Percentiles rank a stretch among this genome's conserved stretches.
Evolutionary conservation across 306 rosid species (phyloP).

Genomic region (Trichosanthes truncata): DNA sequence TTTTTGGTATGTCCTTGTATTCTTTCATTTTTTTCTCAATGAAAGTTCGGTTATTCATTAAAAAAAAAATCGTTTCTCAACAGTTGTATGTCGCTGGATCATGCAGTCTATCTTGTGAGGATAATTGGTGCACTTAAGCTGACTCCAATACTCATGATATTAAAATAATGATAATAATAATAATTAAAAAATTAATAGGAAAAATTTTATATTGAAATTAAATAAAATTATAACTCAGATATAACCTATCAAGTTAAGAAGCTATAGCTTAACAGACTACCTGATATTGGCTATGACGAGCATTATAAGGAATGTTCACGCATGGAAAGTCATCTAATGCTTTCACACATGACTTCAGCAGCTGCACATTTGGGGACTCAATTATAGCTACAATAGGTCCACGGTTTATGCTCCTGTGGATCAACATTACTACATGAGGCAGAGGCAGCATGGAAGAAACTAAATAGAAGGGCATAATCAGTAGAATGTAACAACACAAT

Average conservation of each 20-base stretch:
- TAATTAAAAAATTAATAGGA: neutral
- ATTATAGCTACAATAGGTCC: constrained; percentile 85
- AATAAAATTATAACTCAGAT: neutral
- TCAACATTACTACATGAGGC: constrained; percentile 14
- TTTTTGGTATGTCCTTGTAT: no score
- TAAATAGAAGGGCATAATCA: neutral
- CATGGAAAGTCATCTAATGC: constrained; percentile 82
- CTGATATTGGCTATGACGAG: constrained; percentile 91
- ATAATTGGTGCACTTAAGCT: no score
- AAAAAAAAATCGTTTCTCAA: no score
- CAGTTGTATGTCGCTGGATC: no score
- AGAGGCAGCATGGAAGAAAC: neutral
- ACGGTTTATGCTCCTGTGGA: constrained; percentile 50
- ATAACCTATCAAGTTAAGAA: neutral
- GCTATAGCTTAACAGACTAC: constrained; percentile 23
- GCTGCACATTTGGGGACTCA: constrained; percentile 71
- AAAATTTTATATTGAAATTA: neutral
- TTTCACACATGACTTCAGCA: constrained; percentile 49
- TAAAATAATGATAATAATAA: no score
- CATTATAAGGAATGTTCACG: constrained; percentile 76
- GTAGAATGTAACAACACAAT: neutral
- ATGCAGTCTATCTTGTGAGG: no score
- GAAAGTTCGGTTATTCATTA: no score
- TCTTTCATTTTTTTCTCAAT: no score
- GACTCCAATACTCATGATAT: no score